These are phyloP conservation scores for Harringtonia aguacate DNA, from an alignment of 2,329 filamentous ascomycete species.

Conservation along the genomic window DNA sequence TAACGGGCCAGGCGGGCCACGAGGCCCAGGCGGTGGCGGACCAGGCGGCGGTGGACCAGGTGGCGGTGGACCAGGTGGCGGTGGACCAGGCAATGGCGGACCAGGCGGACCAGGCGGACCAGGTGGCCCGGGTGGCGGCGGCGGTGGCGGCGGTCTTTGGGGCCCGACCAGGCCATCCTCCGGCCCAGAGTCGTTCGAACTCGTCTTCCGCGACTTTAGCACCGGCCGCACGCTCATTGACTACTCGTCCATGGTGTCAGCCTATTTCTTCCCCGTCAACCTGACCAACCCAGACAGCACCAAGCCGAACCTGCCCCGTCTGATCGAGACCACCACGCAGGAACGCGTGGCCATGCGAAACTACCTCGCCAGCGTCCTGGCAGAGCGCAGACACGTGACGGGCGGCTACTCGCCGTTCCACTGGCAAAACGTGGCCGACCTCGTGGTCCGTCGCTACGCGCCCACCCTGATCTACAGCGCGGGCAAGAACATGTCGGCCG, in stretches of 20 bases:
- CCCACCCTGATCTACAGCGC: not conserved
- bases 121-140: not conserved
- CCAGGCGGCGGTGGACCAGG: no score
- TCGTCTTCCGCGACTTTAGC: not conserved
- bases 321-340: not conserved
- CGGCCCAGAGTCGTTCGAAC: not conserved
- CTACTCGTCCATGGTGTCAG: constrained; percentile 1
- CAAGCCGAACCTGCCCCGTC: not conserved
- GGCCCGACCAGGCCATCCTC: no score
- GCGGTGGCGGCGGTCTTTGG: not conserved
- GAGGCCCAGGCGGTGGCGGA: no score
- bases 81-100: no score
- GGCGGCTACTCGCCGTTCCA: not conserved
- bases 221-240: not conserved
- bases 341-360: not conserved
- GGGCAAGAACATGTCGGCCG: not conserved
- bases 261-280: constrained; percentile 3
- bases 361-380: not conserved
- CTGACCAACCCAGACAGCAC: constrained; percentile 1
- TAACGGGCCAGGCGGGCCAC: no score
- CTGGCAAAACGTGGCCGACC: constrained; percentile 3
- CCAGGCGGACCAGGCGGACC: no score
- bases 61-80: no score
- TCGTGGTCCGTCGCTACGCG: constrained; percentile 1
- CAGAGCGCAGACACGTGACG: not conserved